Evolutionary conservation across 768 basidiomycete genomes (phyloP), one percentile per base, ranked within the genome.

Genomic region (Sarcodon aspratus): DNA sequence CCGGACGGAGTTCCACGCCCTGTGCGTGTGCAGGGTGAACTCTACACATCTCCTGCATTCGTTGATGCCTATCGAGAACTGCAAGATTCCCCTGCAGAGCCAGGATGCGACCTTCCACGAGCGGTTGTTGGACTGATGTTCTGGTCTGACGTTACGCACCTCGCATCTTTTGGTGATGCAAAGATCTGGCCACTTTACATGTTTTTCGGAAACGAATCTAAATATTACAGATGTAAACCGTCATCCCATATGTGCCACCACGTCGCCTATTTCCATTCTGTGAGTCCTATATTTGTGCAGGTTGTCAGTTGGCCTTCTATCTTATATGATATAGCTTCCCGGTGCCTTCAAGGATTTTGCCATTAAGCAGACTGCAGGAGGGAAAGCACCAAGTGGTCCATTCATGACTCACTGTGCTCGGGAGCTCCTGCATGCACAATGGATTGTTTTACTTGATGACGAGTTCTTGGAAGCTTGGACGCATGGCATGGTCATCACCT

Each of bases 251-350:
- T 69, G 1, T 57, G 59, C 11, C 66, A 73, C 50, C 70, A 71
- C 51, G 12, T 72, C 3, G 72, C 68, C 9, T 74, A 73, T 54
- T 63, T 76, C 18, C 71, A 70, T 0, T 57, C 59, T 10, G 21
- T 27, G 21, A 27, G 21, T 27, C 21, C 21, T 27, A 27, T 5
- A 27, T 27, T 5, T 27, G 21, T 27, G 66, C 63, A 0, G 65
- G 67, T 52, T 27, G 5, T 27, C 5, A 27, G 21, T 27, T 27
- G 3, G 21, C 21, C 21, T 27, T 5, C 5, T 27, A 27, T 27
- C 21, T 27, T 27, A 27, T 27, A 27, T 27, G 21, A 3, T 27
- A 27, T 27, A 27, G 21, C 52, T 72, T 6, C 63, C 65, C 0
- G 67, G 66, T 45, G 27, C 38, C 1, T 57, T 69, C 33, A 57